Base-by-base conservation (phyloP, 139 green algal species). In the Chlamydomonas schloesseri region DNA sequence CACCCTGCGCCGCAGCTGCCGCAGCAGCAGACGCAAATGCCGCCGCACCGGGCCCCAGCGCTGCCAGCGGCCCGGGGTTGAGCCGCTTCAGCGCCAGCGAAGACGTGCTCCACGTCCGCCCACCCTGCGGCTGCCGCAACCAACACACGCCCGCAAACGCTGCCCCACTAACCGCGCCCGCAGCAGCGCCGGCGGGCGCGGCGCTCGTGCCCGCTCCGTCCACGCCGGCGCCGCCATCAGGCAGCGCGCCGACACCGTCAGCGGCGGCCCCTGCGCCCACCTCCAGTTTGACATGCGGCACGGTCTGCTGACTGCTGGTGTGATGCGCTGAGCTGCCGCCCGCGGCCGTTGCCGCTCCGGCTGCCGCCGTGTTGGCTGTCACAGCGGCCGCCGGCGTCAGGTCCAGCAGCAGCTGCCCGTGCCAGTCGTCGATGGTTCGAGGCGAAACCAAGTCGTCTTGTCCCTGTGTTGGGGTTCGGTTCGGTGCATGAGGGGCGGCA, bases 321-420 rank as follows among this genome's bases (percentile, higher is more conserved):
- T 62, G 55, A 2, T 14, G 62, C 15, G 62, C 62, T 69, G 62
- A 17, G 24, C 62, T 24, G 17, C 62, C 26, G 62, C 62, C 28
- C 17, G 17, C 13, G 62, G 11, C 26, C 1, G 26, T 18, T 34
- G 62, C 62, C 28, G 62, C 62, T 2, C 62, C 8, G 20, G 58
- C 58, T 5, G 26, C 13, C 24, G 11, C 26, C 62, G 42, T 50
- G 42, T 13, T 8, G 42, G 42, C 42, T 50, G 42, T 8, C 5
- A 8, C 42, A 50, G 42, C 42, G 8, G 42, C 36, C 34, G 69
- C 24, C 2, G 10, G 2, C 28, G 26, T 47, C 21, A 29, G 2
- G 62, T 75, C 78, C 6, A 67, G n/a, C 46, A 84, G 78, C 47
- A 84, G 78, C 78, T 84, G 78, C 3, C 78, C 78, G 65, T 84